Conservation (phyloP, 441 rosid genomes). For the Gossypium davidsonii region DNA sequence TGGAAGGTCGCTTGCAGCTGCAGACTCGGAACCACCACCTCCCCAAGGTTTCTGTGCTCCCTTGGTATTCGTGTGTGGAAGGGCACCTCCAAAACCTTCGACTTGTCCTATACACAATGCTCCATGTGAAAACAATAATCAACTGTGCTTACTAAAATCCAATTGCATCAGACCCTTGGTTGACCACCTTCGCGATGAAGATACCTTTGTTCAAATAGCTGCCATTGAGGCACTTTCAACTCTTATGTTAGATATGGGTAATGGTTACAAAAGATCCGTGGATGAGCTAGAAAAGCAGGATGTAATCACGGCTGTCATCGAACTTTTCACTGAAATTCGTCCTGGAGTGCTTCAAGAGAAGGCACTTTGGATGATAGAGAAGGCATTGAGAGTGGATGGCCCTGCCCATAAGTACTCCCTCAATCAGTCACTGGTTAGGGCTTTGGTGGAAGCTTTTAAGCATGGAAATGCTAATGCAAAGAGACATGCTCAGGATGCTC, state of each 20-base stretch:
- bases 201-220: slow-evolving; percentile 32
- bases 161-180: slow-evolving; percentile 31
- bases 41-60: slow-evolving; percentile 23
- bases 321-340: slow-evolving; percentile 24
- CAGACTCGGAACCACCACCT: slow-evolving; percentile 21
- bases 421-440: slow-evolving; percentile 22
- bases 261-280: slow-evolving; percentile 18
- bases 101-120: slow-evolving; percentile 31
- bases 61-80: slow-evolving; percentile 23
- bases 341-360: slow-evolving; percentile 35
- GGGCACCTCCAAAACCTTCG: slow-evolving; percentile 20
- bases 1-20: slow-evolving; percentile 18
- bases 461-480: slow-evolving; percentile 28
- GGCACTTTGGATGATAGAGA: slow-evolving; percentile 32
- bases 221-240: slow-evolving; percentile 35
- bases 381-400: slow-evolving; percentile 28
- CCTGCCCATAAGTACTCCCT: slow-evolving; percentile 23
- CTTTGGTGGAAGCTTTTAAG: slow-evolving; percentile 29
- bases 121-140: slow-evolving; percentile 23
- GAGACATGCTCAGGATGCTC: slow-evolving; percentile 33
- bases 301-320: slow-evolving; percentile 18
- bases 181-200: slow-evolving; percentile 22
- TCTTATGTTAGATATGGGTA: slow-evolving; percentile 25
- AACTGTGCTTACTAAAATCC: slow-evolving; percentile 30
- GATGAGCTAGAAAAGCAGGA: slow-evolving; percentile 30